Percentiles rank a stretch among this genome's conserved stretches.
Evolutionary conservation across 2,329 filamentous ascomycete species (phyloP).

Genomic region (Cadophora sp.): DNA sequence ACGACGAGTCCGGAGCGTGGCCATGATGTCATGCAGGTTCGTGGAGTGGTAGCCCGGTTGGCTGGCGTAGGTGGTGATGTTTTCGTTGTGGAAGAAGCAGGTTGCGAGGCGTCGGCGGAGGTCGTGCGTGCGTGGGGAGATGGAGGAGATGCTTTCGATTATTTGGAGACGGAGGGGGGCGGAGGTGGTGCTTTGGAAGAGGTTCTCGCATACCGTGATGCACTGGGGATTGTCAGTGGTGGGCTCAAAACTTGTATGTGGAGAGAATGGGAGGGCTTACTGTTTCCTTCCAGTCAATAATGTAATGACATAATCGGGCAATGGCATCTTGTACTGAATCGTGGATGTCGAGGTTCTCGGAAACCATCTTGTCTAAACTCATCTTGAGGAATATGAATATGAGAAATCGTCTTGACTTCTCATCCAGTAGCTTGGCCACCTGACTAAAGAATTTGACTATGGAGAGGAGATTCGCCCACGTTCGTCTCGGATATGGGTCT

Average conservation of each 20-base stretch:
- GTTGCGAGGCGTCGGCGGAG: constrained; percentile 72
- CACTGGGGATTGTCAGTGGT: constrained; percentile 51
- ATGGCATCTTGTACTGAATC: constrained; percentile 52
- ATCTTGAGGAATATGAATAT: constrained; percentile 60
- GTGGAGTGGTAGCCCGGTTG: constrained; percentile 50
- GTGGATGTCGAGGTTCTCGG: constrained; percentile 52
- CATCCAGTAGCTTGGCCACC: constrained; percentile 5
- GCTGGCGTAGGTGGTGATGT: constrained; percentile 52
- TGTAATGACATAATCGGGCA: constrained; percentile 51
- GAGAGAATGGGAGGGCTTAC: constrained; percentile 42
- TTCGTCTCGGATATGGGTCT: constrained; percentile 36
- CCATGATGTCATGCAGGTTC: constrained; percentile 51
- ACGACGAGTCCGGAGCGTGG: constrained; percentile 54
- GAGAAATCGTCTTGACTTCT: constrained; percentile 44
- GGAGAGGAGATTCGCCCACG: constrained; percentile 41
- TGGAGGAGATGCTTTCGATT: constrained; percentile 64
- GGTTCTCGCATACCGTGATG: constrained; percentile 53
- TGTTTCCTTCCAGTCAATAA: constrained; percentile 49
- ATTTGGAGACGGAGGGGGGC: constrained; percentile 62
- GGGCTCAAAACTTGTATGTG: neutral
- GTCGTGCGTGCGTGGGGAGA: constrained; percentile 58
- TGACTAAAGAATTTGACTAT: constrained; percentile 29
- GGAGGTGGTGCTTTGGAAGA: constrained; percentile 56
- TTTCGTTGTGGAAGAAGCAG: constrained; percentile 65
- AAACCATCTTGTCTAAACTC: constrained; percentile 59